Conservation (phyloP, 495 filamentous ascomycete genomes). For the Thermochaetoides thermophila region DNA sequence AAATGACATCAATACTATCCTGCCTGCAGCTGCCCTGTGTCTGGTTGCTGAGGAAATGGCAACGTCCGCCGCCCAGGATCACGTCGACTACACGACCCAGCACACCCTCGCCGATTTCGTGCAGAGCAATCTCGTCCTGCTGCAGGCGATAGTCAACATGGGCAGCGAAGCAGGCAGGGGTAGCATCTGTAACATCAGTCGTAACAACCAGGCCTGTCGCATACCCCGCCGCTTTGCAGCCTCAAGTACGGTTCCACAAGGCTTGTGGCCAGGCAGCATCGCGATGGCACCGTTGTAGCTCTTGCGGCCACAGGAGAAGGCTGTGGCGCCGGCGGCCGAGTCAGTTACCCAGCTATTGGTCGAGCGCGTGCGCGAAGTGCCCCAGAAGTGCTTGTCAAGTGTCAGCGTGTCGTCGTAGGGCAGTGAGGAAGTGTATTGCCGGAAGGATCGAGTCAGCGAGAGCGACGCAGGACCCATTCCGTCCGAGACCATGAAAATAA, state of each 20-base stretch:
- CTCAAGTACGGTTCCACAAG: slow-evolving; percentile 89
- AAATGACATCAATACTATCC: slow-evolving; percentile 56
- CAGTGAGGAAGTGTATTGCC: slow-evolving; percentile 51
- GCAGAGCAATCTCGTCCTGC: slow-evolving; percentile 81
- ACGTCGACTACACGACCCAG: slow-evolving; percentile 79
- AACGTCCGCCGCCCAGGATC: slow-evolving; percentile 82
- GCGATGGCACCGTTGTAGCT: slow-evolving; percentile 95
- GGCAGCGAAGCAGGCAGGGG: slow-evolving; percentile 88
- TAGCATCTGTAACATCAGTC: slow-evolving; percentile 89
- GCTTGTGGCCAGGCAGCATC: slow-evolving; percentile 65
- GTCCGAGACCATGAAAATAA: slow-evolving; percentile 98
- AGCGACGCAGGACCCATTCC: slow-evolving; percentile 94
- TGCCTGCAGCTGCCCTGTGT: slow-evolving; percentile 60
- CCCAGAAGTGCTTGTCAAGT: slow-evolving; percentile 76
- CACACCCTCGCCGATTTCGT: slow-evolving; percentile 70
- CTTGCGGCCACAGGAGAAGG: slow-evolving; percentile 83
- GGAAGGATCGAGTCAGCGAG: slow-evolving; percentile 67
- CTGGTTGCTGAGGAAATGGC: slow-evolving; percentile 77
- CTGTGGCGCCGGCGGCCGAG: slow-evolving; percentile 88
- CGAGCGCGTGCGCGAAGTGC: slow-evolving; percentile 74
- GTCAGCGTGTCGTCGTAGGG: slow-evolving; percentile 56
- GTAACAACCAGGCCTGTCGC: slow-evolving; percentile 90
- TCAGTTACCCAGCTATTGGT: slow-evolving; percentile 75
- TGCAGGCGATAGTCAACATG: slow-evolving; percentile 69
- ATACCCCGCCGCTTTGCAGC: slow-evolving; percentile 86